Evolutionary conservation across 441 rosid species (phyloP).

Genomic region (Populus hybrid): DNA sequence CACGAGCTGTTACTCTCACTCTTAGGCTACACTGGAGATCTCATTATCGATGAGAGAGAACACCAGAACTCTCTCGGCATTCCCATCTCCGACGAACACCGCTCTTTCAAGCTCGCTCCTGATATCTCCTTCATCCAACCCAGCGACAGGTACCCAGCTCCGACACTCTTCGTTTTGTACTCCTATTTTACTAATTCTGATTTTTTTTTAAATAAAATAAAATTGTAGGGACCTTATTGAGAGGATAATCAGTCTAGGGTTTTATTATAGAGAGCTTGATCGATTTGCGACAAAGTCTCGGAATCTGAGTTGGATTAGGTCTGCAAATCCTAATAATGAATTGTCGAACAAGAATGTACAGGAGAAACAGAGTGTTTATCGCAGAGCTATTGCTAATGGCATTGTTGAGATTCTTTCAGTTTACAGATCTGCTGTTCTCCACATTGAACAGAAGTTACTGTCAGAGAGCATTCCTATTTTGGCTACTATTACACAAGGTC

Average conservation of each 20-base stretch:
- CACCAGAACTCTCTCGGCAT: slow-evolving; percentile 59
- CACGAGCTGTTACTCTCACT: slow-evolving; percentile 89
- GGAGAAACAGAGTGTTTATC: slow-evolving; percentile 59
- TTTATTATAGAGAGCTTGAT: slow-evolving; percentile 90
- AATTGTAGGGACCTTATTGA: slow-evolving; percentile 73
- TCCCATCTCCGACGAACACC: slow-evolving; percentile 50
- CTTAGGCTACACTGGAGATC: slow-evolving; percentile 90
- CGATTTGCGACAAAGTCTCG: slow-evolving; percentile 71
- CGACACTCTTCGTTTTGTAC: neutral
- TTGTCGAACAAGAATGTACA: slow-evolving; percentile 29
- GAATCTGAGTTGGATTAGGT: slow-evolving; percentile 84
- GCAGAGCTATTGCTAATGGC: slow-evolving; percentile 93
- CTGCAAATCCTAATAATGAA: slow-evolving; percentile 42
- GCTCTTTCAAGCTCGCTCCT: slow-evolving; percentile 81
- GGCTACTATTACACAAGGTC: slow-evolving; percentile 83
- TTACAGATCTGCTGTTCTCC: slow-evolving; percentile 91
- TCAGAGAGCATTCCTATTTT: slow-evolving; percentile 75
- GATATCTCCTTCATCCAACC: slow-evolving; percentile 88
- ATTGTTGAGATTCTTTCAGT: slow-evolving; percentile 84
- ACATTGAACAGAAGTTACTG: slow-evolving; percentile 78
- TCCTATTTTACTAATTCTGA: neutral
- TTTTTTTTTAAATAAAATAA: neutral
- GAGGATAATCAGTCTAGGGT: slow-evolving; percentile 76
- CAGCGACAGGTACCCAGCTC: slow-evolving; percentile 57
- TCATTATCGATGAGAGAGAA: slow-evolving; percentile 84